Conservation (phyloP, 352 stramenopile genomes). For the Globisporangium uncinulatum region DNA sequence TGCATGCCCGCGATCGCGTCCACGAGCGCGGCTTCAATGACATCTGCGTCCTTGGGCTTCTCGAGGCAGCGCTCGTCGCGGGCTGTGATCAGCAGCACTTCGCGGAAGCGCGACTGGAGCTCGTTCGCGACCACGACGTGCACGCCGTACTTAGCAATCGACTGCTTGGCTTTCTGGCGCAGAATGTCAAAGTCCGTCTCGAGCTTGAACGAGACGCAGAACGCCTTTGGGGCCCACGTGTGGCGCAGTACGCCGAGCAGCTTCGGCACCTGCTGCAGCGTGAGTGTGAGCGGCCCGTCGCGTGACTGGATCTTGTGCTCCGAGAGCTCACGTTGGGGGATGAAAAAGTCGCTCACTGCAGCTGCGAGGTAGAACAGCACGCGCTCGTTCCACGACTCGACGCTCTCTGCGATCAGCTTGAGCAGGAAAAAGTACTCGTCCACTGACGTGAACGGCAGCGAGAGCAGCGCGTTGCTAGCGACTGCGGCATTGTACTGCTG, state of each 20-base stretch:
- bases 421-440: conserved; percentile 96
- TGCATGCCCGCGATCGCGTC: conserved; percentile 61
- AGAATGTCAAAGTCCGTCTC: conserved; percentile 97
- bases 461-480: conserved; percentile 56
- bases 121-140: conserved; percentile 98
- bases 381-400: conserved; percentile 55
- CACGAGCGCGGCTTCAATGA: conserved; percentile 62
- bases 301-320: conserved; percentile 98
- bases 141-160: conserved; percentile 94
- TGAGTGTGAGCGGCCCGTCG: conserved; percentile 66
- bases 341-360: conserved; percentile 99
- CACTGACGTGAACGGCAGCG: conserved; percentile 92
- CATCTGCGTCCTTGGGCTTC: conserved; percentile 47
- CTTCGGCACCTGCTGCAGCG: conserved; percentile 94
- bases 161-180: conserved; percentile 87
- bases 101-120: conserved; percentile 91
- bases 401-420: conserved; percentile 61
- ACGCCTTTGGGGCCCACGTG: conserved; percentile 92
- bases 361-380: conserved; percentile 93
- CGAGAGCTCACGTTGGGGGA: conserved; percentile 83
- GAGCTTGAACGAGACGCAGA: conserved; percentile 98
- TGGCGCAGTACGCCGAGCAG: conserved; percentile 88
- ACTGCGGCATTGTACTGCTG: conserved; percentile 36
- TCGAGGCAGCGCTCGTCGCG: conserved; percentile 46
- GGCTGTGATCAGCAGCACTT: conserved; percentile 75